Base-by-base conservation (phyloP, 495 filamentous ascomycete genomes). In the Jackrogersella minutella region DNA sequence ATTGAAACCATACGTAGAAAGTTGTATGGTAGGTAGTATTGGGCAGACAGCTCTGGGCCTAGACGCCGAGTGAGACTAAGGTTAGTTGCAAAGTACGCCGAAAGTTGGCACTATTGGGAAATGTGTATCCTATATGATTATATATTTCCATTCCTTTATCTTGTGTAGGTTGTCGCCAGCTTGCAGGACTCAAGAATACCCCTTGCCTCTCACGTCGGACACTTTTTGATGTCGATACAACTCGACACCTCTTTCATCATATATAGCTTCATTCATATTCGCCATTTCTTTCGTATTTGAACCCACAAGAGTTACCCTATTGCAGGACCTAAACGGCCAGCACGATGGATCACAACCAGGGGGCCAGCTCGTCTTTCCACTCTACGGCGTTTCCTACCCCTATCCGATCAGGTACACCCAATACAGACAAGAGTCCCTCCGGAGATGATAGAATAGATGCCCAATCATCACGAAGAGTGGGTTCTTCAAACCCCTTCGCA, bases 401-500 rank as follows among this genome's bases (percentile, higher is more conserved):
- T 40, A 69, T 74, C 10, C 74, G 75, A 6, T 68, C 77, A 1
- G 75, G 77, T 10, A 76, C 79, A 5, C 79, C 78, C 16, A 81
- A 66, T 56, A 75, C 70, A 37, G 76, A 77, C 13, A 73, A 75
- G 62, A 74, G 72, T 52, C 75, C 74, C 41, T 77, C 77, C 31
- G 56, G 70, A 19, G 77, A 79, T 37, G 74, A 76, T 16, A 49
- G 66, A 17, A 51, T 71, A 50, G 78, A 79, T 16, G 63, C 75
- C 6, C 77, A 74, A 43, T 73, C 70, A 4, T 75, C 78, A 2
- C 72, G 73, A 26, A 72, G 74, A 21, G 57, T 43, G 9, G 44
- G 22, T 2, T 47, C 57, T 17, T 14, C 73, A 28, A 88, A 88
- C 68, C 86, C 87, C 24, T 89, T 89, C 70, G 62, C 77, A 22